A percentile compares a stretch with the other conserved stretches of the same genome.
phyloP scores from a whole-genome alignment of 345 rosid genomes.

The Bruguiera gymnorhiza region DNA sequence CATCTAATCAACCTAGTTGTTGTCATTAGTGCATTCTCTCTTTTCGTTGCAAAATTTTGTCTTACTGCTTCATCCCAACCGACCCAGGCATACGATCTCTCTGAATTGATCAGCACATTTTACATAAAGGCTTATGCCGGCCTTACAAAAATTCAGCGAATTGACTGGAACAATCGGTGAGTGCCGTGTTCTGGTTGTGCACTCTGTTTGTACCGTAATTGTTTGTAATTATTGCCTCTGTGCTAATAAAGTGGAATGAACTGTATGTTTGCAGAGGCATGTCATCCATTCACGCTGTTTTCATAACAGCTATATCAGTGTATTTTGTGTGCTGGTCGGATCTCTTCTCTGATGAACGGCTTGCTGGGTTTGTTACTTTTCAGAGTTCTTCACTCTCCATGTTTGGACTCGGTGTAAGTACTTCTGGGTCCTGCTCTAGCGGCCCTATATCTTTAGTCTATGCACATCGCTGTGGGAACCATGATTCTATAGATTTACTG shows the following conservation, averaged over 20 bases:
- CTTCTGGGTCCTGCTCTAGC: background rate
- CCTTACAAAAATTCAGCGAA: constrained; percentile 29
- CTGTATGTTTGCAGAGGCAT: constrained; percentile 17
- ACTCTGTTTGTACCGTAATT: background rate
- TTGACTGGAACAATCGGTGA: constrained; percentile 35
- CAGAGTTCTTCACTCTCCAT: constrained; percentile 24
- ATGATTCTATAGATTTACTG: background rate
- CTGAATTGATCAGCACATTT: constrained; percentile 25
- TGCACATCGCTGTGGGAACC: no score
- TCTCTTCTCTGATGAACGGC: constrained; percentile 23
- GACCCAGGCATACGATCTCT: constrained; percentile 23
- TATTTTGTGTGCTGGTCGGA: constrained; percentile 32
- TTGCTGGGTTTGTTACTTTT: constrained; percentile 20
- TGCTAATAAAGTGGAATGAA: background rate
- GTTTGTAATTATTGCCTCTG: background rate
- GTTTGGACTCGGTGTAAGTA: constrained; percentile 29
- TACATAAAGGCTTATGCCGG: constrained; percentile 25
- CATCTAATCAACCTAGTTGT: background rate
- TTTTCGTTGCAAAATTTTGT: background rate
- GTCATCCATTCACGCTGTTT: constrained; percentile 26
- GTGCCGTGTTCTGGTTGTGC: background rate
- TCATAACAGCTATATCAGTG: constrained; percentile 26
- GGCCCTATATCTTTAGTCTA: background rate
- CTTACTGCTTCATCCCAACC: background rate
- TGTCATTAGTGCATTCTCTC: background rate